phyloP scores from a whole-genome alignment of 2,329 filamentous ascomycete genomes.

The Neopestalotiopsis rosae region DNA sequence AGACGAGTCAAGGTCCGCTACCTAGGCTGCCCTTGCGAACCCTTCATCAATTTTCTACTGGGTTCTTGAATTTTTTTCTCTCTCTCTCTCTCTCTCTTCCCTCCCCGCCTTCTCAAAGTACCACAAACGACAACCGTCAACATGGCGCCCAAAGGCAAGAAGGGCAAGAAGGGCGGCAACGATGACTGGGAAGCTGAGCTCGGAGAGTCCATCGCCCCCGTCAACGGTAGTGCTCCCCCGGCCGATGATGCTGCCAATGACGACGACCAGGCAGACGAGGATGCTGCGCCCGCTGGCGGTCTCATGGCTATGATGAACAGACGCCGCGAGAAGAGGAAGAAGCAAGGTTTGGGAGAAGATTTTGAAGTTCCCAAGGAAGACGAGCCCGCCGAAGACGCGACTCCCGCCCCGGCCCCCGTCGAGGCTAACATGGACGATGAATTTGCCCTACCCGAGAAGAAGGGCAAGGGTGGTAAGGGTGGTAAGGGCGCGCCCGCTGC shows the following conservation, averaged over 20 bases:
- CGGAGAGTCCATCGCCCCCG: slow-evolving; percentile 75
- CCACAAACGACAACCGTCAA: not conserved
- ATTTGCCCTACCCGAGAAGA: slow-evolving; percentile 82
- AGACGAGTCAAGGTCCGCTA: not conserved
- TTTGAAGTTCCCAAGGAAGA: slow-evolving; percentile 73
- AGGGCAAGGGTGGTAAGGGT: slow-evolving; percentile 65
- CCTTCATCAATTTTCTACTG: not conserved
- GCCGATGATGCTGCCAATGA: slow-evolving; percentile 54
- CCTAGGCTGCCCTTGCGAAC: not conserved
- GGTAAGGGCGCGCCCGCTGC: slow-evolving; percentile 50
- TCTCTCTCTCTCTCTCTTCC: too few relatives aligned
- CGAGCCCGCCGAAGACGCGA: slow-evolving; percentile 46
- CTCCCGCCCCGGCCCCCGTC: slow-evolving; percentile 73
- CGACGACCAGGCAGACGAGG: slow-evolving; percentile 57
- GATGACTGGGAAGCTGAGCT: slow-evolving; percentile 96
- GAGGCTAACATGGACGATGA: slow-evolving; percentile 87
- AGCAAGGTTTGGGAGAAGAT: slow-evolving; percentile 80
- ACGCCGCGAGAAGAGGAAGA: slow-evolving; percentile 86
- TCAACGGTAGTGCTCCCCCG: slow-evolving; percentile 54
- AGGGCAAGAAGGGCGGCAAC: slow-evolving; percentile 82
- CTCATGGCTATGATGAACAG: slow-evolving; percentile 82
- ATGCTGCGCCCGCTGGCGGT: slow-evolving; percentile 60
- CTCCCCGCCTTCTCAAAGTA: not conserved
- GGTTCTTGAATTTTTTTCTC: not conserved
- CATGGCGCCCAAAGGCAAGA: slow-evolving; percentile 96